Conservation (phyloP, 345 rosid genomes). For the Cardiospermum halicacabum region DNA sequence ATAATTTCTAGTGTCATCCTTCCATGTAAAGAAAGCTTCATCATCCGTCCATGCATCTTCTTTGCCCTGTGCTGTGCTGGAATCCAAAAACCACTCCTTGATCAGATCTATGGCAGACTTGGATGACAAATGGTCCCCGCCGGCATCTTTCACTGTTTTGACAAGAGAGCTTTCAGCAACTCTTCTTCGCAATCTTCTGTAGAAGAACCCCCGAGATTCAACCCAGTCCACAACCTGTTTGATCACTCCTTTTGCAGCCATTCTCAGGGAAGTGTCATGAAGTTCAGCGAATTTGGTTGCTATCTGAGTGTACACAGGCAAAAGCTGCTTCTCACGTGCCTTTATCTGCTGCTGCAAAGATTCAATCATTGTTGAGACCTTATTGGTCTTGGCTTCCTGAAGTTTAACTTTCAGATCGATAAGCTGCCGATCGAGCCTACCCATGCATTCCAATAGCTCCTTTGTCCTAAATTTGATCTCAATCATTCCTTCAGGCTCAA, state of each 20-base stretch:
- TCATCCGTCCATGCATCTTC: constrained; percentile 75
- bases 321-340: constrained; percentile 77
- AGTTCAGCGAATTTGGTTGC: constrained; percentile 96
- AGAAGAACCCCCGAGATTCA: constrained; percentile 64
- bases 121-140: constrained; percentile 60
- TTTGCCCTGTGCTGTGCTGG: constrained; percentile 44
- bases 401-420: constrained; percentile 56
- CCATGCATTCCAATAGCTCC: constrained; percentile 97
- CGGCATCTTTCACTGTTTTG: constrained; percentile 56
- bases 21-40: constrained; percentile 83
- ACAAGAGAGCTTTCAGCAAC: constrained; percentile 66
- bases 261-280: constrained; percentile 87
- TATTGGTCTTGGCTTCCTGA: constrained; percentile 60
- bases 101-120: constrained; percentile 60
- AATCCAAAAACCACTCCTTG: constrained; percentile 75
- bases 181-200: constrained; percentile 67
- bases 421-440: constrained; percentile 79
- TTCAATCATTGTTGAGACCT: constrained; percentile 34
- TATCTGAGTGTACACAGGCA: constrained; percentile 84
- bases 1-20: constrained; percentile 48
- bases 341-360: constrained; percentile 66
- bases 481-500: constrained; percentile 97
- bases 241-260: constrained; percentile 95
- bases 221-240: constrained; percentile 88
- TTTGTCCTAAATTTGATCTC: constrained; percentile 93